Evolutionary conservation across 306 rosid genomes (phyloP), one percentile per base, ranked within the genome.

Genomic region (Cicer judaicum): DNA sequence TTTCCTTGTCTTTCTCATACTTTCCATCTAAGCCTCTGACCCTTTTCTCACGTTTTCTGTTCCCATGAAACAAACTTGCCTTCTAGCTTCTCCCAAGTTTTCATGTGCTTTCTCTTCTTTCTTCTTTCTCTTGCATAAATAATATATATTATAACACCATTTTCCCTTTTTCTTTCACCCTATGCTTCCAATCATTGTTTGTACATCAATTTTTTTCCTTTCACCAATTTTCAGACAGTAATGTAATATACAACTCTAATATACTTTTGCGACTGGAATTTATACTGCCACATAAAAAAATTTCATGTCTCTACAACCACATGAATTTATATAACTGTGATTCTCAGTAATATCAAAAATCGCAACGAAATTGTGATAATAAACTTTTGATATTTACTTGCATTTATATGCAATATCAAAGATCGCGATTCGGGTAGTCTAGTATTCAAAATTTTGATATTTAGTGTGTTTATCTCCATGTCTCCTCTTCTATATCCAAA

Each of bases 401-500:
- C 34, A 24, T 21, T 21, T 21, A 21, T 21, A 2, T 21, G 24
- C 24, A 21, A 21, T 21, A 21, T 21, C 24, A 21, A 21, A 21
- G 24, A 21, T 21, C 24, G 24, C 24, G 24, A 24, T 2, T 24
- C 34, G 34, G 0, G 34, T 24, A 2, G 34, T 24, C 34, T 24
- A 24, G 4, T 24, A 24, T 24, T 24, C 29, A 24, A 24, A 24
- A 2, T 24, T 24, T 24, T 24, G 34, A 24, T 24, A 13, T 13
- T n/a, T 9, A 56, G 73, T 76, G 40, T 69, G 84, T 49, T 84
- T 21, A 92, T 7, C 7, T 34, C 39, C 16, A 65, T 91, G 98
- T 92, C 88, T 41, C 80, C 87, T 64, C 71, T 76, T 67, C 89
- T 68, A 9, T 87, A 81, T 62, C 96, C 93, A 9, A 89, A 75